Base-by-base conservation (phyloP, 2,329 filamentous ascomycete species). In the Conoideocrella luteorostrata region DNA sequence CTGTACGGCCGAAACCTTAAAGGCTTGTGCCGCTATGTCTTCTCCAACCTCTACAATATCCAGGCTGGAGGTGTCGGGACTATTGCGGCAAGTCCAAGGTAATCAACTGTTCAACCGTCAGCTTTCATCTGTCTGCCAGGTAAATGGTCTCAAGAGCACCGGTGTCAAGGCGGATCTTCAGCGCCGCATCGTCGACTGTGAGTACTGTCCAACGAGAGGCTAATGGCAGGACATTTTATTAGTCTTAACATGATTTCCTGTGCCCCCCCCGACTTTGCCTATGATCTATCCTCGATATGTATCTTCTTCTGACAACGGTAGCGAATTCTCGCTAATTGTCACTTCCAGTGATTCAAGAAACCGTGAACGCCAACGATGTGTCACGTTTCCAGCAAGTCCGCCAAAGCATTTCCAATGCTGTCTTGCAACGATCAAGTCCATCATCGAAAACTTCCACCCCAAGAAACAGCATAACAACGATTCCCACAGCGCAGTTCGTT, bases 151-250 rank as follows among this genome's bases (percentile, higher is more conserved):
- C 28, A 77, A 79, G 52, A 84, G 87, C 48, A 86, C 84, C 22
- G 93, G 93, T 17, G 84, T 93, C 56, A 98, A 98, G 71, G 79
- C 81, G 26, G 78, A 86, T 33, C 70, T 97, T 47, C 89, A 95
- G 65, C 69, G 70, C 46, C 83, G 91, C 56, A 86, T 96, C 48
- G 78, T 84, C 50, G 71, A 78, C 47, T 78, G 93, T 97, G 73
- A 66, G 86, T 80, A 29, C 12, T 26, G 15, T 43, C 43, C n/a
- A n/a, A n/a, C n/a, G n/a, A n/a, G n/a, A n/a, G n/a, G n/a, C n/a
- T n/a, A n/a, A n/a, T n/a, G n/a, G n/a, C n/a, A n/a, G n/a, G n/a
- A n/a, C n/a, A n/a, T n/a, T n/a, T n/a, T n/a, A n/a, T 43, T 10
- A 39, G 29, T 23, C 43, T 37, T 39, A 22, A 22, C n/a, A 21